Evolutionary conservation across 176 grass and related monocot genomes (phyloP).

Genomic region (Juncus inflexus): DNA sequence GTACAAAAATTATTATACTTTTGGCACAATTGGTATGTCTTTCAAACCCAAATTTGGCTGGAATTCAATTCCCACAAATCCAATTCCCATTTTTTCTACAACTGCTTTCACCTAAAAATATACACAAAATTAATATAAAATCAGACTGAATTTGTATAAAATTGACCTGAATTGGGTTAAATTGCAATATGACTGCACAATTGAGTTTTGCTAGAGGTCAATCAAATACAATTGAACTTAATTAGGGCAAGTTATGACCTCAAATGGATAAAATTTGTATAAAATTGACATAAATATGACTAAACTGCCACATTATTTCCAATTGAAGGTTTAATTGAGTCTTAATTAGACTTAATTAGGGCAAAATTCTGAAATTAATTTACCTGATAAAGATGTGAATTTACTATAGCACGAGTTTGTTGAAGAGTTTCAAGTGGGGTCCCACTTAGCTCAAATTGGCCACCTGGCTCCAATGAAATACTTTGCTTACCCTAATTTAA

Average conservation of each 20-base stretch:
- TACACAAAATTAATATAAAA: conserved; percentile 6
- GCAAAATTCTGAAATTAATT: background rate
- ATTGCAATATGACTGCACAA: too few species aligned
- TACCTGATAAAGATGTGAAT: conserved; percentile 99
- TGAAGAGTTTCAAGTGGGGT: conserved; percentile 88
- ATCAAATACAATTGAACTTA: too few species aligned
- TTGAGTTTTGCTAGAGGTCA: too few species aligned
- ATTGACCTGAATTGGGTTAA: background rate
- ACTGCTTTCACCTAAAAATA: conserved; percentile 84
- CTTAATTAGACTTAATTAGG: conserved; percentile 5
- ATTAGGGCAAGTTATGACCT: too few species aligned
- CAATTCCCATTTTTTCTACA: conserved; percentile 88
- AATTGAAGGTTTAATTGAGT: background rate
- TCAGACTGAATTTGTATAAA: background rate
- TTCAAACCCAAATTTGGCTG: conserved; percentile 73
- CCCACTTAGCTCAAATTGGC: conserved; percentile 98
- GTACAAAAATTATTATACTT: conserved; percentile 42
- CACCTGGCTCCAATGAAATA: conserved; percentile 89
- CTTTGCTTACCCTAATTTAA: conserved; percentile 68
- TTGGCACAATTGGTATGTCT: conserved; percentile 92
- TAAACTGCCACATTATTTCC: too few species aligned
- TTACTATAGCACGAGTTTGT: conserved; percentile 97
- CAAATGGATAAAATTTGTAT: too few species aligned
- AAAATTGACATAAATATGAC: too few species aligned
- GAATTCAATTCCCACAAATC: conserved; percentile 98